These are phyloP conservation scores for Castanospermum australe DNA, from an alignment of 306 rosid genomes.

Conservation along the genomic window DNA sequence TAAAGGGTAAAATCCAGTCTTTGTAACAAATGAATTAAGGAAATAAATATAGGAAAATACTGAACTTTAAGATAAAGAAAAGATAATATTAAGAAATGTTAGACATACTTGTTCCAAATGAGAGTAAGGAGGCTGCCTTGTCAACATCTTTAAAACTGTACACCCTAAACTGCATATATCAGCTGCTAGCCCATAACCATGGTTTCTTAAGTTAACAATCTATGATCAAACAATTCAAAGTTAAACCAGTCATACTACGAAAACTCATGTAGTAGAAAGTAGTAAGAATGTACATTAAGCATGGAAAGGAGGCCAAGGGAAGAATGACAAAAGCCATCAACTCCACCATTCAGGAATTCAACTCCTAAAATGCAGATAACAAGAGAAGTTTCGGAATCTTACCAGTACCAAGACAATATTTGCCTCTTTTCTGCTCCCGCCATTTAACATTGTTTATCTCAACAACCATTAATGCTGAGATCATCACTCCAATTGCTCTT, in stretches of 20 bases:
- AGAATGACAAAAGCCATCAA: conserved; percentile 9
- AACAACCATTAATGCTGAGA: conserved; percentile 95
- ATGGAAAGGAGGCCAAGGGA: neutral
- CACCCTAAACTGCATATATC: conserved; percentile 80
- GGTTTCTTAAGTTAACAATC: conserved; percentile 54
- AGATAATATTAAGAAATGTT: neutral
- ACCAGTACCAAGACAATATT: conserved; percentile 98
- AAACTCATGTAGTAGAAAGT: too few relatives aligned
- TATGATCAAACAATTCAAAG: too few relatives aligned
- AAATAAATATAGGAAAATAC: too few relatives aligned
- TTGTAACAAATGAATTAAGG: too few relatives aligned
- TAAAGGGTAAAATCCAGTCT: too few relatives aligned
- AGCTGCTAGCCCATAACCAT: conserved; percentile 66
- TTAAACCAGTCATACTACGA: too few relatives aligned
- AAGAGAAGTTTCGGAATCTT: conserved; percentile 22
- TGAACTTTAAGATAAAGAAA: too few relatives aligned
- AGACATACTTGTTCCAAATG: conserved; percentile 46
- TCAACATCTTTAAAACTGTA: conserved; percentile 67
- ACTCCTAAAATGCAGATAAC: neutral
- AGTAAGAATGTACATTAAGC: neutral
- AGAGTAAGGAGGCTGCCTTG: conserved; percentile 46
- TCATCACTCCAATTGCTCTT: conserved; percentile 97
- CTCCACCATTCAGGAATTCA: neutral
- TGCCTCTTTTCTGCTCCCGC: conserved; percentile 97
- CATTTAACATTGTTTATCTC: conserved; percentile 92